These are phyloP conservation scores for Arthroderma sp. DNA, from an alignment of 2,329 filamentous ascomycete genomes.

Conservation along the genomic window DNA sequence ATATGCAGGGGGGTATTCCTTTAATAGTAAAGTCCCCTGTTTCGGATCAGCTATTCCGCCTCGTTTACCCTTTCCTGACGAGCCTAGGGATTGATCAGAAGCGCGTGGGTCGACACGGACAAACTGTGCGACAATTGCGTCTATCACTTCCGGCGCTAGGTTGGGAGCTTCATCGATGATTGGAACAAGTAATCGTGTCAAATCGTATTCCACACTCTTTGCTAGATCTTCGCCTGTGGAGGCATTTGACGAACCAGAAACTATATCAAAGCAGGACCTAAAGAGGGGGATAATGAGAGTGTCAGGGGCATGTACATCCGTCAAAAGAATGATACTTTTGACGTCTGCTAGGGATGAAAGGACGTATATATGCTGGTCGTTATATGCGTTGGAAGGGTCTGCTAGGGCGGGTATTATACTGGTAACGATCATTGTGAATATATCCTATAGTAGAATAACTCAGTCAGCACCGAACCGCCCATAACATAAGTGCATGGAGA, in stretches of 20 bases:
- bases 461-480: too few relatives aligned
- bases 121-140: conserved; percentile 92
- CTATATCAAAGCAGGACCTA: conserved; percentile 78
- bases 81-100: conserved; percentile 27
- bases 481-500: too few relatives aligned
- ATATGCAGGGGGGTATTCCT: conserved; percentile 83
- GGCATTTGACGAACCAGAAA: conserved; percentile 63
- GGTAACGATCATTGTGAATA: conserved; percentile 79
- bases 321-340: conserved; percentile 85
- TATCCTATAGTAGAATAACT: conserved; percentile 47
- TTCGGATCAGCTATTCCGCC: conserved; percentile 51
- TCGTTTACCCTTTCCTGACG: conserved; percentile 41
- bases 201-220: conserved; percentile 86
- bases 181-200: conserved; percentile 71
- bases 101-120: conserved; percentile 65
- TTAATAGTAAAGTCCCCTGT: conserved; percentile 71
- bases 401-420: conserved; percentile 73
- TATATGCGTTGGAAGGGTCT: conserved; percentile 78
- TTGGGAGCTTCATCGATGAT: conserved; percentile 74
- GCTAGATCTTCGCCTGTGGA: conserved; percentile 68
- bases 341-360: conserved; percentile 78
- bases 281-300: conserved; percentile 70
- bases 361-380: conserved; percentile 84
- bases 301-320: conserved; percentile 73
- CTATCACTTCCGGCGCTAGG: conserved; percentile 69